These are phyloP conservation scores for Gossypium davidsonii DNA, from an alignment of 441 rosid species.

Conservation along the genomic window DNA sequence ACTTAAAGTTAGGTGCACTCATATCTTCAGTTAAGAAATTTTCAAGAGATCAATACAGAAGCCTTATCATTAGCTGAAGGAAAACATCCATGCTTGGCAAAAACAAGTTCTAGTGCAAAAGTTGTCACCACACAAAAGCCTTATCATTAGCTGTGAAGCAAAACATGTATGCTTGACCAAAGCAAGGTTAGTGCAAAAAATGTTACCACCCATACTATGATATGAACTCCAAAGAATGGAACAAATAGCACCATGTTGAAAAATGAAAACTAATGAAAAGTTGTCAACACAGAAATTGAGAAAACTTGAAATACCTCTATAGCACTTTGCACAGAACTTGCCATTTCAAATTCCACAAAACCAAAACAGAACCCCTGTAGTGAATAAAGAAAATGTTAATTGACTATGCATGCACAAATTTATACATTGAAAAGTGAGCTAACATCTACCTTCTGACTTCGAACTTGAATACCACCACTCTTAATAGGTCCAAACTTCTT, in stretches of 20 bases:
- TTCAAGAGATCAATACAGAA: background rate
- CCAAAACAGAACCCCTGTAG: constrained; percentile 73
- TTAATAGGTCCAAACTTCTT: constrained; percentile 72
- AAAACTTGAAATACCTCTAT: constrained; percentile 49
- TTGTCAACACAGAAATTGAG: background rate
- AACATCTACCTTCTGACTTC: constrained; percentile 45
- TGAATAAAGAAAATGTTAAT: constrained; percentile 11
- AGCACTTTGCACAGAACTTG: constrained; percentile 70
- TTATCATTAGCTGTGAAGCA: background rate
- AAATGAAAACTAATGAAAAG: background rate
- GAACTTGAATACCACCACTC: constrained; percentile 73
- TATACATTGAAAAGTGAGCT: background rate
- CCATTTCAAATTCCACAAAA: constrained; percentile 77
- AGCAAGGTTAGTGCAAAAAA: background rate
- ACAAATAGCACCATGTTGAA: background rate
- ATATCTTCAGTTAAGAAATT: background rate
- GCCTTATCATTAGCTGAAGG: background rate
- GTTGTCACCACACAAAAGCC: background rate
- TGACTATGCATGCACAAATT: background rate
- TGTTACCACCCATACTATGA: background rate
- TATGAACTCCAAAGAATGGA: background rate
- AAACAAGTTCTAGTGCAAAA: background rate
- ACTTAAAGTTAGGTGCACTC: background rate
- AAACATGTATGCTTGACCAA: background rate
- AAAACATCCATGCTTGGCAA: background rate